Conservation (phyloP, 1,139 yeast genomes). For the Taphrina deformans region DNA sequence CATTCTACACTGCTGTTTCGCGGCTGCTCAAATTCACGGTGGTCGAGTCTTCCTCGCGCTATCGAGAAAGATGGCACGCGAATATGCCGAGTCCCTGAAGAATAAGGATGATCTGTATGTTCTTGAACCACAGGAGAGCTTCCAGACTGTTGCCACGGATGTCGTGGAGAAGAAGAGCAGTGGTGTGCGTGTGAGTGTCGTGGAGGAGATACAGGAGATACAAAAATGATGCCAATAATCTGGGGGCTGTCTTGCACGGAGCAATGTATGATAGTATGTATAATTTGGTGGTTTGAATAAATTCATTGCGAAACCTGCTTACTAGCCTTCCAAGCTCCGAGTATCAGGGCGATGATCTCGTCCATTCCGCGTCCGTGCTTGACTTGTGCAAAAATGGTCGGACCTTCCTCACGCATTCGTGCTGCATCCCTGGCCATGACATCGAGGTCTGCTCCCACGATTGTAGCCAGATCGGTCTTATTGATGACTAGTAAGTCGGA, state of each 20-base stretch:
- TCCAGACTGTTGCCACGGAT: neutral
- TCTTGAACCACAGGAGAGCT: neutral
- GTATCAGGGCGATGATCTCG: constrained; percentile 34
- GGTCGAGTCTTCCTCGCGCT: constrained; percentile 18
- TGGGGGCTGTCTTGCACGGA: neutral
- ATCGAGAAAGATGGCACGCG: constrained; percentile 21
- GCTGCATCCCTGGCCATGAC: constrained; percentile 36
- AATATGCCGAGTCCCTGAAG: constrained; percentile 1
- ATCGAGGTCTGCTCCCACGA: constrained; percentile 35
- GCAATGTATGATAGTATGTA: neutral
- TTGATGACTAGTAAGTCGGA: constrained; percentile 35
- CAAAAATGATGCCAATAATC: neutral
- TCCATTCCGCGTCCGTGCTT: constrained; percentile 35
- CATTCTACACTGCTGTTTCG: constrained; percentile 16
- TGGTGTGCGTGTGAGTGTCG: neutral
- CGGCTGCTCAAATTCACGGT: constrained; percentile 18
- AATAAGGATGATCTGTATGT: neutral
- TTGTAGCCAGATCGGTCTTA: constrained; percentile 34
- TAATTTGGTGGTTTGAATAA: no score
- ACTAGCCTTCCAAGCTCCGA: constrained; percentile 31
- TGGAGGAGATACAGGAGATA: neutral
- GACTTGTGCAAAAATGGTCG: constrained; percentile 36
- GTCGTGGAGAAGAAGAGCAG: neutral
- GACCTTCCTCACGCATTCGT: constrained; percentile 36
- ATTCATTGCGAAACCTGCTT: neutral